Percentiles rank a stretch among this genome's conserved stretches.
Evolutionary conservation across 441 rosid species (phyloP).

Genomic region (Pelargonium myrrhifolium): DNA sequence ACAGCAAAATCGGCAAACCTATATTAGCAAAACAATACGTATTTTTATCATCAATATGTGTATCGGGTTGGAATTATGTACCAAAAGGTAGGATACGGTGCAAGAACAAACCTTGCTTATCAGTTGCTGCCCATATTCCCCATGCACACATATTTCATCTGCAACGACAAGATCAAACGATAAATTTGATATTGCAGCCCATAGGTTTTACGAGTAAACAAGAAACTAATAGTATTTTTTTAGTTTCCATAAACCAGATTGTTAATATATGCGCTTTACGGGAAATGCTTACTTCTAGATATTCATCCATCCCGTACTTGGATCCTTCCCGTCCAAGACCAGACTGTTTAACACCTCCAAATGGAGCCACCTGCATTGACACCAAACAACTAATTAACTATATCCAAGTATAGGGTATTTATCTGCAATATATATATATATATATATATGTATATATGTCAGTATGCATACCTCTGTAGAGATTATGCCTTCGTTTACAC

Average conservation of each 20-base stretch:
- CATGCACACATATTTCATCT: slow-evolving; percentile 26
- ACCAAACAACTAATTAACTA: slow-evolving; percentile 17
- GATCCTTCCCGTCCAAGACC: slow-evolving; percentile 98
- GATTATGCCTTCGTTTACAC: slow-evolving; percentile 86
- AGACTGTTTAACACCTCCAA: slow-evolving; percentile 91
- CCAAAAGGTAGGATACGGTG: neutral
- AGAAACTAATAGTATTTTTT: neutral
- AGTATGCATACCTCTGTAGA: slow-evolving; percentile 59
- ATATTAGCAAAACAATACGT: neutral
- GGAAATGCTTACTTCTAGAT: slow-evolving; percentile 54
- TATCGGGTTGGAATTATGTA: neutral
- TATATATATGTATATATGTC: slow-evolving; percentile 9
- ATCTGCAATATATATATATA: no score
- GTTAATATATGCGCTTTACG: neutral
- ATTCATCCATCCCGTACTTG: slow-evolving; percentile 92
- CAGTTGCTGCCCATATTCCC: slow-evolving; percentile 21
- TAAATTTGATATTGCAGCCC: neutral
- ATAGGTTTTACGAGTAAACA: neutral
- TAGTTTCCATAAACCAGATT: neutral
- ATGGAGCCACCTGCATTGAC: slow-evolving; percentile 78
- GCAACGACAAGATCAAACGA: slow-evolving; percentile 11
- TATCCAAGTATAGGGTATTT: no score
- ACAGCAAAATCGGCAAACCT: neutral
- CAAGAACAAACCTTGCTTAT: slow-evolving; percentile 1
- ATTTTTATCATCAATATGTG: neutral